phyloP scores from a whole-genome alignment of 306 rosid genomes.

The Carpinus viminea region DNA sequence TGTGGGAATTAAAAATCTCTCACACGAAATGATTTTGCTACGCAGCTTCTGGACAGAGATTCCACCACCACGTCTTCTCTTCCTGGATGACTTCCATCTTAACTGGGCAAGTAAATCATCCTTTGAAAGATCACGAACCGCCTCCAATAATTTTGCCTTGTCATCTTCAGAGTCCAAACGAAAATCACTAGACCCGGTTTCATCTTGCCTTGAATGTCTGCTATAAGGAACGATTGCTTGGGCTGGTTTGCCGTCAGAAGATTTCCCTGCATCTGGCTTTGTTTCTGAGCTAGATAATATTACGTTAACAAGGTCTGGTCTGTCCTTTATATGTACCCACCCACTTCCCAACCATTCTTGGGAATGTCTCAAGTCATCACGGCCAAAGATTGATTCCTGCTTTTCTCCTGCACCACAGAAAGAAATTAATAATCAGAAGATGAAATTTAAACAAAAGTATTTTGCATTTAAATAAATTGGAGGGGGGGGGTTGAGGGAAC shows the following conservation, averaged over 20 bases:
- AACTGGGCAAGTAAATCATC: conserved; percentile 49
- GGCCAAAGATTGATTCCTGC: conserved; percentile 35
- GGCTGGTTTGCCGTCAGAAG: conserved; percentile 14
- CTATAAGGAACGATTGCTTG: conserved; percentile 28
- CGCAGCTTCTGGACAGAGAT: conserved; percentile 34
- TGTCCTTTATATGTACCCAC: conserved; percentile 54
- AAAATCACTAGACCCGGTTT: conserved; percentile 12
- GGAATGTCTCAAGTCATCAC: conserved; percentile 53
- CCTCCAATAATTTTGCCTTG: conserved; percentile 21
- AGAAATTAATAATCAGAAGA: neutral
- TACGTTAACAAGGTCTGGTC: conserved; percentile 61
- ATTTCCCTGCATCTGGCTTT: conserved; percentile 21
- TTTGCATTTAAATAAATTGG: neutral
- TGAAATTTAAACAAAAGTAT: neutral
- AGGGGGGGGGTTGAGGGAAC: too few relatives aligned
- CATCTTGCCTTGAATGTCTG: conserved; percentile 27
- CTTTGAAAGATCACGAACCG: conserved; percentile 61
- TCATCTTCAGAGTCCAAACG: conserved; percentile 22
- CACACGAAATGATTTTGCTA: conserved; percentile 34
- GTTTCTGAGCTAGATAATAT: conserved; percentile 32
- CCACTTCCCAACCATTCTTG: conserved; percentile 73
- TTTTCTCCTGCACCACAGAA: conserved; percentile 62
- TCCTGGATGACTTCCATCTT: conserved; percentile 69
- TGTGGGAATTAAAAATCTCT: conserved; percentile 47
- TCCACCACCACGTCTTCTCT: conserved; percentile 49